These are phyloP conservation scores for Gilbertella persicaria DNA, from an alignment of 371 early-diverging fungal species.

Conservation along the genomic window DNA sequence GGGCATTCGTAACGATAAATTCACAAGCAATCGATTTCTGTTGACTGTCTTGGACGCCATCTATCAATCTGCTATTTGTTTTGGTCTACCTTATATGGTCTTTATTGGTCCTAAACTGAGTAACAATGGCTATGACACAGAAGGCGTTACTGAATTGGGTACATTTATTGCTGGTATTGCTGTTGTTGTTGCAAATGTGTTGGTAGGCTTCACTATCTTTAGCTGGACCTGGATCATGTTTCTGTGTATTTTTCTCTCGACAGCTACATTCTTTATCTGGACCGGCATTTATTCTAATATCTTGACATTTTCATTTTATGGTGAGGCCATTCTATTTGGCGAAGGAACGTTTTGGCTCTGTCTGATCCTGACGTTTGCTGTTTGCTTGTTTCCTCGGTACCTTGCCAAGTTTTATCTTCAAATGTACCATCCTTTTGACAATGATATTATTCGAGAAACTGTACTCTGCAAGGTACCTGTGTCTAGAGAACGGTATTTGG, in stretches of 20 bases:
- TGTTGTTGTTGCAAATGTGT: slow-evolving; percentile 82
- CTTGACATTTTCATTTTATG: slow-evolving; percentile 44
- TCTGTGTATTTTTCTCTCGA: slow-evolving; percentile 60
- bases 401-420: slow-evolving; percentile 53
- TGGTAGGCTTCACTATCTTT: slow-evolving; percentile 77
- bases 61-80: slow-evolving; percentile 88
- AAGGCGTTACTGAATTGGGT: slow-evolving; percentile 74
- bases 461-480: slow-evolving; percentile 29
- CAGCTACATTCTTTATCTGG: slow-evolving; percentile 55
- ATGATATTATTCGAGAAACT: slow-evolving; percentile 65
- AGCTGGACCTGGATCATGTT: slow-evolving; percentile 82
- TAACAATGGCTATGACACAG: slow-evolving; percentile 59
- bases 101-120: slow-evolving; percentile 54
- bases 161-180: slow-evolving; percentile 79
- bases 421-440: slow-evolving; percentile 59
- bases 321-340: slow-evolving; percentile 54
- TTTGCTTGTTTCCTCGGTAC: slow-evolving; percentile 56
- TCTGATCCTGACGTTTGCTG: slow-evolving; percentile 48
- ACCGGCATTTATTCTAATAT: slow-evolving; percentile 51
- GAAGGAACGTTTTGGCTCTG: slow-evolving; percentile 61
- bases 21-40: slow-evolving; percentile 81
- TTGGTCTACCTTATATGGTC: slow-evolving; percentile 67
- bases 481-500: neutral
- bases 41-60: slow-evolving; percentile 83
- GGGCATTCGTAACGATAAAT: slow-evolving; percentile 86